Evolutionary conservation across 345 rosid genomes (phyloP), one percentile per base, ranked within the genome.

Genomic region (Raphanus raphanistrum): DNA sequence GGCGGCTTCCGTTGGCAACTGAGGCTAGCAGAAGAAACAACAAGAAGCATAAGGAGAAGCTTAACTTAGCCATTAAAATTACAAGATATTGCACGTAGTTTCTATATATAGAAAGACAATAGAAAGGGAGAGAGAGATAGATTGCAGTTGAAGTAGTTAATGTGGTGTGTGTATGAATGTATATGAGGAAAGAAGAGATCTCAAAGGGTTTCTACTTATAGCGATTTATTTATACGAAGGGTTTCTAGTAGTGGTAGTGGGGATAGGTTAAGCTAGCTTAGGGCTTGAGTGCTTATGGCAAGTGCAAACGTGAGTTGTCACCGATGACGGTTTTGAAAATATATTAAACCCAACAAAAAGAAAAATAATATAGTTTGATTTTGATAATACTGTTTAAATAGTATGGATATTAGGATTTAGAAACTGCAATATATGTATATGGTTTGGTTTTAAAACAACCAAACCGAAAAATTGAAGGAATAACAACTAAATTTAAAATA

Each of bases 271-370:
- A 78, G 71, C 66, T 63, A 70, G 43, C 59, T 77, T 58, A 72
- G 63, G 59, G 81, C 32, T 59, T 72, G 4, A 66, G 67, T 71
- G 80, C 71, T 63, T 28, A 70, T 54, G 59, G 65, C 66, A 64
- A 77, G 80, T 78, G 81, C 76, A 78, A 72, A 7, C 16, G 28
- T 78, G 81, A 78, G 72, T 66, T 78, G 81, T 17, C 80, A 71
- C 80, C 35, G 17, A 65, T 8, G 72, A 72, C 81, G 4, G 73
- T 43, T 78, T 41, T 78, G 48, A 41, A 13, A 41, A 41, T 41
- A 41, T 41, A 41, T 41, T 0, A 10, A 41, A 41, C 13, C 48
- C 48, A 66, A 50, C 55, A 50, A 50, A 50, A 50, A 45, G 6
- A 45, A 45, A 5, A n/a, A 50, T 6, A 50, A 41, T 2, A 41